Conservation (phyloP, 2,329 filamentous ascomycete genomes). For the Chaetothyriales sp. region DNA sequence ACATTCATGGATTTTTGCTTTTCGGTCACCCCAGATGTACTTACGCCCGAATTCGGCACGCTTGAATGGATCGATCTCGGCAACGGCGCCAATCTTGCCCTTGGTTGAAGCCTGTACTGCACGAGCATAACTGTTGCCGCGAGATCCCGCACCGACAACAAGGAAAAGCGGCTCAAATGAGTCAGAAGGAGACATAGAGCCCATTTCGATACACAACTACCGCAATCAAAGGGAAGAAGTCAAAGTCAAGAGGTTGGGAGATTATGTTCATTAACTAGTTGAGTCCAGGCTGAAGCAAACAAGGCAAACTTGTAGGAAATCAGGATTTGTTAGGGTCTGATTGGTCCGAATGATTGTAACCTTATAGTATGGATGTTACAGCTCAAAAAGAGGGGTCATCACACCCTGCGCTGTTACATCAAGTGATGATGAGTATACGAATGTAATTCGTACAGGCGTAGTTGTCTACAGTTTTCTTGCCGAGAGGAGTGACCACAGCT, state of each 20-base stretch:
- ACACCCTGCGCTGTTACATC: not conserved
- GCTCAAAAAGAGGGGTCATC: too few relatives aligned
- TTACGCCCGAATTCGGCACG: conserved; percentile 53
- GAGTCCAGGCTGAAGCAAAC: not conserved
- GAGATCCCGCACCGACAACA: conserved; percentile 69
- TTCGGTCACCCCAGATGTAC: conserved; percentile 54
- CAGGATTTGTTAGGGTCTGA: not conserved
- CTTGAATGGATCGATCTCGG: conserved; percentile 69
- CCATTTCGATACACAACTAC: not conserved
- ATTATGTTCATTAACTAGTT: too few relatives aligned
- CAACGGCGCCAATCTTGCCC: conserved; percentile 56
- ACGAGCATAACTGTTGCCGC: conserved; percentile 60
- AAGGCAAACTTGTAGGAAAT: not conserved
- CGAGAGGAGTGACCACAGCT: too few relatives aligned
- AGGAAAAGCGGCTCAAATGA: conserved; percentile 38
- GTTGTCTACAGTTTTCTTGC: too few relatives aligned
- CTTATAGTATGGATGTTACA: too few relatives aligned
- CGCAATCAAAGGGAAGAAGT: too few relatives aligned
- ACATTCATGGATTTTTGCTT: conserved; percentile 46
- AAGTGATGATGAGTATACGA: too few relatives aligned
- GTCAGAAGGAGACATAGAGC: not conserved
- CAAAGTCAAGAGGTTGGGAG: too few relatives aligned
- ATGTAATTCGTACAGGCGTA: too few relatives aligned
- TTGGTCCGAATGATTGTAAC: not conserved
- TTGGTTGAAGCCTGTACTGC: conserved; percentile 42